phyloP scores from a whole-genome alignment of 352 stramenopile genomes.

The Globisporangium iwayamae region DNA sequence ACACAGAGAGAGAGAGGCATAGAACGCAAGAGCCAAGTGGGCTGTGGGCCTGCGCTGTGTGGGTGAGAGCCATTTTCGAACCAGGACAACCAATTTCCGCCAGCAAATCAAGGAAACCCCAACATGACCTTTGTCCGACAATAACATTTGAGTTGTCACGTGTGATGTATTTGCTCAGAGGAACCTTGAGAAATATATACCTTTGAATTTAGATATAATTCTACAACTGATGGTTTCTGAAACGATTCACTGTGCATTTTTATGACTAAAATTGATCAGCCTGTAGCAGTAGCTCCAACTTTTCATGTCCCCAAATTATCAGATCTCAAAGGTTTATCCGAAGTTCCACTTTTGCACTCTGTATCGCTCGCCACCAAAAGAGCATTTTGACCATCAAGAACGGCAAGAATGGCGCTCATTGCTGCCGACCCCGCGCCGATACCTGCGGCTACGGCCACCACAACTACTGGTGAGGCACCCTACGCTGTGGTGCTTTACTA shows the following conservation, averaged over 20 bases:
- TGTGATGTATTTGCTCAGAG: too few species aligned
- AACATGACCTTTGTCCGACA: too few species aligned
- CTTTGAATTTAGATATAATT: too few species aligned
- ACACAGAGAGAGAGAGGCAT: background rate
- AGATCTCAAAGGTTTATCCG: background rate
- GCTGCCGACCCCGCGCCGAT: slow-evolving; percentile 11
- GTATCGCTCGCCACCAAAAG: background rate
- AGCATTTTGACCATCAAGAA: background rate
- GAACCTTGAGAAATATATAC: too few species aligned
- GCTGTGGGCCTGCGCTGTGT: background rate
- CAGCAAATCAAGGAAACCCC: background rate
- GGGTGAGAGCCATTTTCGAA: background rate
- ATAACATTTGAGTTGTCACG: too few species aligned
- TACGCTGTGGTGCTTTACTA: slow-evolving; percentile 82
- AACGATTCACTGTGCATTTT: too few species aligned
- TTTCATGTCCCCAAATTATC: background rate
- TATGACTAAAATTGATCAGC: too few species aligned
- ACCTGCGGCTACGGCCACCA: slow-evolving; percentile 10
- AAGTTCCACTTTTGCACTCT: background rate
- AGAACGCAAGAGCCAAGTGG: background rate
- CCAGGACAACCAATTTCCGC: background rate
- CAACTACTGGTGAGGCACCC: slow-evolving; percentile 1
- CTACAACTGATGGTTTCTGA: too few species aligned
- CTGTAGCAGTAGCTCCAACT: too few species aligned
- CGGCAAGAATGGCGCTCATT: background rate